Conservation (phyloP, 1,284 basidiomycete species). For the Ganoderma lucidum region DNA sequence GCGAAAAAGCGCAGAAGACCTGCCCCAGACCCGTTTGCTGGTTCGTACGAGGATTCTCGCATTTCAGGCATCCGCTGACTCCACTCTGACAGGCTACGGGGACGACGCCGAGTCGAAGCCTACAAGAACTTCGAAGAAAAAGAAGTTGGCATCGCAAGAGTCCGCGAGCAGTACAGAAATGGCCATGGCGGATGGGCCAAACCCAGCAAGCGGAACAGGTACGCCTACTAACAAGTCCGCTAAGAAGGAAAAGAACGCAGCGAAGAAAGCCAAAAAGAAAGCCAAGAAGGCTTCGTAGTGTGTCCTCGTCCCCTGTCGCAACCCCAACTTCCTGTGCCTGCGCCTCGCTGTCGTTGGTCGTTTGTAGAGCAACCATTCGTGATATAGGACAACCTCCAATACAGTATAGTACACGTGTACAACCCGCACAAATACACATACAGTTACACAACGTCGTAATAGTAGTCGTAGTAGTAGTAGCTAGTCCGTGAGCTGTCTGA, state of each 20-base stretch:
- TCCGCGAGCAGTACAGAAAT: conserved; percentile 24
- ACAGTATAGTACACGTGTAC: conserved; percentile 19
- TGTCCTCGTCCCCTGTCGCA: background rate
- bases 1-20: conserved; percentile 58
- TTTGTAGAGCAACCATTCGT: background rate
- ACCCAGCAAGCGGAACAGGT: conserved; percentile 22
- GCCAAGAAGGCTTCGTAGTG: conserved; percentile 32
- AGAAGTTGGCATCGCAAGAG: conserved; percentile 17
- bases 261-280: conserved; percentile 37
- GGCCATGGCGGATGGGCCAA: conserved; percentile 21
- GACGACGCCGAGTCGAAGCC: conserved; percentile 27
- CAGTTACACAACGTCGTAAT: conserved; percentile 15
- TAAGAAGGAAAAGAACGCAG: conserved; percentile 30
- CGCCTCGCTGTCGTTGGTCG: background rate
- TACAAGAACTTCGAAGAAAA: conserved; percentile 25
- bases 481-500: conserved; percentile 21
- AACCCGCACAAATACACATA: conserved; percentile 21
- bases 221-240: conserved; percentile 15
- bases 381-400: background rate
- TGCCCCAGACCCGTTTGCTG: conserved; percentile 69
- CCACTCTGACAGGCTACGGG: conserved; percentile 42
- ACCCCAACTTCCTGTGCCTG: background rate
- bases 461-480: background rate
- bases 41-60: conserved; percentile 46
- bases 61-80: conserved; percentile 9